Conservation (phyloP, 768 basidiomycete species). For the Pulveroboletus sp. region DNA sequence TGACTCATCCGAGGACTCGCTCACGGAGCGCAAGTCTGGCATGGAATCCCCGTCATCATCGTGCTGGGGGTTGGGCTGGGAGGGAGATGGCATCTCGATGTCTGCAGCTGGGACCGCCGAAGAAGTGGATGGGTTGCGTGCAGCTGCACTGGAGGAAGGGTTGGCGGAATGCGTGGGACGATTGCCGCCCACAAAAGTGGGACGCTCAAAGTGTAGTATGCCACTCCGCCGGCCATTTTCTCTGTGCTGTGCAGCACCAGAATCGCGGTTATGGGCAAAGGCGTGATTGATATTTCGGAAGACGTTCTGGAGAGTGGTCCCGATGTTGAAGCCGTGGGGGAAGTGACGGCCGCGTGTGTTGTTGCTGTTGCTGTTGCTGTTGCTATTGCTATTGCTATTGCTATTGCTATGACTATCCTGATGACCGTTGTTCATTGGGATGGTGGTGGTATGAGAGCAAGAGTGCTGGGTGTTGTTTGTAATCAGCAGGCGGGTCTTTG, state of each 20-base stretch:
- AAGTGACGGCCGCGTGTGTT: constrained; percentile 11
- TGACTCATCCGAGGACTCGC: constrained; percentile 37
- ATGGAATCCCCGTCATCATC: constrained; percentile 38
- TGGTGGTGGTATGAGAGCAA: constrained; percentile 21
- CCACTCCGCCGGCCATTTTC: background rate
- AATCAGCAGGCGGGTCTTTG: background rate
- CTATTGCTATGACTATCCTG: too few relatives aligned
- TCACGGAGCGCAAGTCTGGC: constrained; percentile 39
- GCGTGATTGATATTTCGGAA: constrained; percentile 33
- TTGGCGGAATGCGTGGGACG: constrained; percentile 1
- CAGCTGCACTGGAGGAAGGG: constrained; percentile 1
- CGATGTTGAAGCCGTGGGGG: constrained; percentile 19
- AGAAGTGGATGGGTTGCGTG: constrained; percentile 1
- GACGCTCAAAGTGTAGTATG: constrained; percentile 3
- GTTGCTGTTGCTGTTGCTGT: background rate
- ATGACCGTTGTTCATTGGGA: constrained; percentile 20
- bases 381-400: too few relatives aligned
- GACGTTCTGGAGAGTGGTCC: constrained; percentile 28
- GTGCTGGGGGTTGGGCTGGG: constrained; percentile 2
- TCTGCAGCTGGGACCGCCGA: constrained; percentile 2
- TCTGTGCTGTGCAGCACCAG: background rate
- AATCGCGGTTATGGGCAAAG: constrained; percentile 13
- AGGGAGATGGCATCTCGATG: constrained; percentile 3
- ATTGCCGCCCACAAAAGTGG: background rate
- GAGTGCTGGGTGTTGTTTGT: constrained; percentile 7